Base-by-base conservation (phyloP, 371 early-diverging fungal species). In the Funneliformis caledonium region DNA sequence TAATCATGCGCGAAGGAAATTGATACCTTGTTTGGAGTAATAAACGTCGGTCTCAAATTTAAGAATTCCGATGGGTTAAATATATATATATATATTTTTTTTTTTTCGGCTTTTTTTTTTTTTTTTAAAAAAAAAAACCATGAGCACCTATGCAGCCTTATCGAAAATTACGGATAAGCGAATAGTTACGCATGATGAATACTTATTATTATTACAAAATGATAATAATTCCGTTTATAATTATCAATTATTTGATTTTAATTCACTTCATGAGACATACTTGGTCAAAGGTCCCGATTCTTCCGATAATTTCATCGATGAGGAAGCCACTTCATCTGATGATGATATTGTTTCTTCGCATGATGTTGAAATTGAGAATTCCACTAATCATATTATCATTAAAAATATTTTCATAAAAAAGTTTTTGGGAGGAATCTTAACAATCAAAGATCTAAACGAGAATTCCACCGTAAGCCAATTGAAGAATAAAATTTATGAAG, bases 141-240 rank as follows among this genome's bases (percentile, higher is more conserved):
- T 37, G 37, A 37, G 3, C 37, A 37, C 37, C 37, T 37, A 37
- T 37, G 37, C 76, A 11, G 76, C 76, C 31, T n/a, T 76, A 9
- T 50, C 52, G 8, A 43, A 12, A 12, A 37, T 76, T 1, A 76
- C 76, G 12, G 61, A 61, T 61, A 9, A 61, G 16, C 19, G 47
- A 7, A 26, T 64, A 42, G 45, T 76, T 2, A 19, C 76, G 14
- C 22, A 76, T 62, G 76, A 76, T n/a, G 76, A 76, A 8, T 76
- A 76, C 61, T 52, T 76, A 16, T 37, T 12, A 19, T 37, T 37
- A 37, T 37, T 37, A 37, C 37, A 37, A 37, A 37, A 37, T 37
- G 37, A 37, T 37, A 37, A 37, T 1, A 37, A 37, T 37, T 37
- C 37, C 37, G 37, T 2, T 3, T 37, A 37, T 37, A 37, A 37